Conservation (phyloP, 768 basidiomycete species). For the Russula sp. region DNA sequence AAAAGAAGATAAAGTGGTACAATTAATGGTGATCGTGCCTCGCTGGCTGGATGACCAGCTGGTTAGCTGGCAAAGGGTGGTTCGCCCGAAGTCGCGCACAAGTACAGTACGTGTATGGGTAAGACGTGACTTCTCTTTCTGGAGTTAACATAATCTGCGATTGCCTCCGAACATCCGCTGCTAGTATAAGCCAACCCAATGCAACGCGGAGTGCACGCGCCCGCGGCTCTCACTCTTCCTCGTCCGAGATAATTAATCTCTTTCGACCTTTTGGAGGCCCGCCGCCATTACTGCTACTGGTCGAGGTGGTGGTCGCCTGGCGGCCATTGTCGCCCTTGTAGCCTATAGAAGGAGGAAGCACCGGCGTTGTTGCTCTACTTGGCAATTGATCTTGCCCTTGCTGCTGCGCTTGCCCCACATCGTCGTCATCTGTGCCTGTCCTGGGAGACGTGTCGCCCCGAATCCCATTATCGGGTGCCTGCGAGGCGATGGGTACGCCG, state of each 20-base stretch:
- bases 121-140: not conserved
- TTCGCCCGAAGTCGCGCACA: not conserved
- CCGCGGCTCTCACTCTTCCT: conserved; percentile 36
- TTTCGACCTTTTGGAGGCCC: conserved; percentile 34
- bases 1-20: not conserved
- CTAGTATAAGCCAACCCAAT: not conserved
- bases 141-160: conserved; percentile 4
- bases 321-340: not conserved
- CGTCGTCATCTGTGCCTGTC: not conserved
- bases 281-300: not conserved
- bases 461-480: not conserved
- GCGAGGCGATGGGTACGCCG: not conserved
- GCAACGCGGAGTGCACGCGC: conserved; percentile 28
- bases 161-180: conserved; percentile 3
- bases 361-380: not conserved
- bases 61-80: not conserved
- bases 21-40: not conserved
- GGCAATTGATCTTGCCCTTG: not conserved
- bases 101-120: not conserved
- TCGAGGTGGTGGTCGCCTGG: not conserved
- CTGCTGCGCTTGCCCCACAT: not conserved
- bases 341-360: not conserved
- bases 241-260: conserved; percentile 40
- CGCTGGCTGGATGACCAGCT: not conserved
- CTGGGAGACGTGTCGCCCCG: not conserved